Evolutionary conservation across 2,329 filamentous ascomycete species (phyloP).

Genomic region (Penicillium psychrosexuale): DNA sequence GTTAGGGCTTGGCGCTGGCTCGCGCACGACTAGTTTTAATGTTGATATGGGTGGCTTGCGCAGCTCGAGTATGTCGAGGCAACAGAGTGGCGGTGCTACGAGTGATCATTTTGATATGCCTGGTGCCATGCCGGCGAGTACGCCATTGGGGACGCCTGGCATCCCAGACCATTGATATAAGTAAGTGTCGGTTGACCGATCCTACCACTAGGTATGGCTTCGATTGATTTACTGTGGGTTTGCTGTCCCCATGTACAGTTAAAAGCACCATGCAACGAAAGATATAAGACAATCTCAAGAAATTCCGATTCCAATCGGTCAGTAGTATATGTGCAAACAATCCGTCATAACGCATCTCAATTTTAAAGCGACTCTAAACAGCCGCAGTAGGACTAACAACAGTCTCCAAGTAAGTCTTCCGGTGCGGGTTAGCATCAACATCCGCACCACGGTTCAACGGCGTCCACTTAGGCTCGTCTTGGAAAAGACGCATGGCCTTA

Average conservation of each 20-base stretch:
- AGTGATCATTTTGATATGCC: conserved; percentile 41
- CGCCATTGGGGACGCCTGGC: conserved; percentile 5
- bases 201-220: neutral
- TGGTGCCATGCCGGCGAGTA: conserved; percentile 33
- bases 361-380: conserved; percentile 15
- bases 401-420: conserved; percentile 69
- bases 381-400: conserved; percentile 25
- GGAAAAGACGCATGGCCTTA: conserved; percentile 93
- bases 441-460: conserved; percentile 77
- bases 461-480: conserved; percentile 98
- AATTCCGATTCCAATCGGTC: neutral
- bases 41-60: conserved; percentile 32
- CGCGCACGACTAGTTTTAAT: conserved; percentile 36
- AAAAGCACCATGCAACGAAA: neutral
- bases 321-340: conserved; percentile 2
- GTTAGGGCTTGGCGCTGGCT: conserved; percentile 31
- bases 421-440: conserved; percentile 73
- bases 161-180: neutral
- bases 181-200: no score
- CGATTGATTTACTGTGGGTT: neutral
- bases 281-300: neutral
- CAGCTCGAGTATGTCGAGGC: conserved; percentile 33
- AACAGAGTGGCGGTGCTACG: conserved; percentile 27
- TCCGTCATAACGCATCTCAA: conserved; percentile 11
- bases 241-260: neutral